Evolutionary conservation across 129 eudicot genomes (phyloP).

Genomic region (Centrapalus pauciflorus): DNA sequence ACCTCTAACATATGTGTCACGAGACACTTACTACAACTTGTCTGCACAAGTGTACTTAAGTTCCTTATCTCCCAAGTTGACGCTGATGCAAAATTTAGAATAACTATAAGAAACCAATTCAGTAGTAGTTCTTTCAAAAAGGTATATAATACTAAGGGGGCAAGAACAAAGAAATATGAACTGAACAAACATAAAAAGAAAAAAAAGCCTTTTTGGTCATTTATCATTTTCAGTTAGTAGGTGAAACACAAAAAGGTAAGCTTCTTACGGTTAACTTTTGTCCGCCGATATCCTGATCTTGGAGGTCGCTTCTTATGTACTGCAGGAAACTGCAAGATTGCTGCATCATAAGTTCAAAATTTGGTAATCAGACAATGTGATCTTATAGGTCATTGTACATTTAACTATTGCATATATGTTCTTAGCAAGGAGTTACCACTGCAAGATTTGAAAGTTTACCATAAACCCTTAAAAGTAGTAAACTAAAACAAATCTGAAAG

Average conservation of each 20-base stretch:
- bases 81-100: slow-evolving; percentile 50
- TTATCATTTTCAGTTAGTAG: slow-evolving; percentile 11
- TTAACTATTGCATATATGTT: too few relatives aligned
- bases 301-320: slow-evolving; percentile 57
- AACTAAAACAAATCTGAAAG: not conserved
- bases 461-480: not conserved
- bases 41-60: slow-evolving; percentile 37
- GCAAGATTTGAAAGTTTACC: not conserved
- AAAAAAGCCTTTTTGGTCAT: not conserved
- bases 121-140: not conserved
- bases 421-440: not conserved
- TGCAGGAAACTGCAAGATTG: slow-evolving; percentile 72
- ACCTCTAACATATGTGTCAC: slow-evolving; percentile 88
- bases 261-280: slow-evolving; percentile 58
- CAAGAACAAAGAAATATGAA: not conserved
- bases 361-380: not conserved
- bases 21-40: slow-evolving; percentile 54
- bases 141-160: not conserved
- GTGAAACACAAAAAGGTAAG: not conserved
- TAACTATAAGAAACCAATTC: too few relatives aligned
- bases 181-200: not conserved
- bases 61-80: slow-evolving; percentile 91
- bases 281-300: slow-evolving; percentile 57
- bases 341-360: slow-evolving; percentile 40
- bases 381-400: too few relatives aligned